Evolutionary conservation across 257 asterid genomes (phyloP), one percentile per base, ranked within the genome.

Genomic region (Primulina huaijiensis): DNA sequence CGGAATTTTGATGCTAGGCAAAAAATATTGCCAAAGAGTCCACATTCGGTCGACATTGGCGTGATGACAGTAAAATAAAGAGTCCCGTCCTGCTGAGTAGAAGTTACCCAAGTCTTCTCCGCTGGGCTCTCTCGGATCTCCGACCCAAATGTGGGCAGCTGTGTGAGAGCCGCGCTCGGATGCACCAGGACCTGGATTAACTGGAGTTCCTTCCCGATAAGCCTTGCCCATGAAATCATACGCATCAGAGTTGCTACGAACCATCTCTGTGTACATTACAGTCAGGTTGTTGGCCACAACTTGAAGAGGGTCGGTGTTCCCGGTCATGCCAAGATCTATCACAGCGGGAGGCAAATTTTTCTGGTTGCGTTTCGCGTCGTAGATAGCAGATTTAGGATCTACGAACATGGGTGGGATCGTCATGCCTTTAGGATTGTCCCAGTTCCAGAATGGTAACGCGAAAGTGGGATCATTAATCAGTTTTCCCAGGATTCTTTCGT

Each of bases 1-100:
- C 70, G 57, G 57, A 50, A 50, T 8, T 17, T 50, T 50, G 57
- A 2, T 1, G 21, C 57, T 50, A 1, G 57, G 57, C 21, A 50
- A 14, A 14, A n/a, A 8, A 21, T 58, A 61, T 2, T 70, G 65
- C 85, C 80, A 81, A 0, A 81, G 21, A 0, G 78, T 74, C 85
- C 85, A 81, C 85, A 81, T 57, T 6, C 85, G 56, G 29, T 81
- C 85, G 3, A 67, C 52, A 57, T 50, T 50, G 16, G 20, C 57
- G 3, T 50, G 57, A 17, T 50, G 57, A 1, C 57, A 50, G 21
- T 50, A 50, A 50, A 50, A 50, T 6, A 50, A 17, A 4, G 57
- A 2, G 57, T 50, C 57, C 20, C 57, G 20, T 2, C 57, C 57
- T 4, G 57, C 57, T 0, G 57, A 50, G 57, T 50, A 50, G 57